Conservation (phyloP, 2,329 filamentous ascomycete species). For the Colletotrichum karsti region DNA sequence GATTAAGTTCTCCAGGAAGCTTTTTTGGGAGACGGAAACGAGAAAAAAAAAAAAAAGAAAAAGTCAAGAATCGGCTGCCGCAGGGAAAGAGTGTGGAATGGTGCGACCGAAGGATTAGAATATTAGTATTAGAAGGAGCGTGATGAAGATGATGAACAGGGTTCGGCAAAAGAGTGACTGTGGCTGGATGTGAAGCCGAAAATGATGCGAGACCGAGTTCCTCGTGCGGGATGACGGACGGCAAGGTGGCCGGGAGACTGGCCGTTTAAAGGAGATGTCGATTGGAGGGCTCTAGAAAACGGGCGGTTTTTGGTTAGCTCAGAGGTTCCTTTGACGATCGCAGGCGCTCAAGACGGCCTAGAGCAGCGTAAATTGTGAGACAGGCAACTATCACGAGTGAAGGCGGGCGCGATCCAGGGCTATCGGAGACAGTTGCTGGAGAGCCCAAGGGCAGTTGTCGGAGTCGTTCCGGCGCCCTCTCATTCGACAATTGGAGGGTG, state of each 20-base stretch:
- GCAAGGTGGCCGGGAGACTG: slow-evolving; percentile 53
- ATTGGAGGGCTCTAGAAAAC: slow-evolving; percentile 51
- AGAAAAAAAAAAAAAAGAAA: slow-evolving; percentile 11
- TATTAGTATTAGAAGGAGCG: slow-evolving; percentile 35
- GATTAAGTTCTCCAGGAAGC: slow-evolving; percentile 35
- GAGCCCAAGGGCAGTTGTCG: slow-evolving; percentile 18
- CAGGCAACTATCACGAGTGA: slow-evolving; percentile 6
- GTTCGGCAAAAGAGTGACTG: slow-evolving; percentile 64
- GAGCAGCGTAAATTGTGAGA: slow-evolving; percentile 19
- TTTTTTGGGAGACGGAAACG: slow-evolving; percentile 26
- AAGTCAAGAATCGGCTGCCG: slow-evolving; percentile 15
- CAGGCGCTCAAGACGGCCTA: slow-evolving; percentile 27
- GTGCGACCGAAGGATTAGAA: slow-evolving; percentile 31
- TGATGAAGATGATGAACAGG: slow-evolving; percentile 30
- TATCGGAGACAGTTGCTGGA: slow-evolving; percentile 22
- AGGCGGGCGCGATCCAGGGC: slow-evolving; percentile 31
- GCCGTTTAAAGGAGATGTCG: slow-evolving; percentile 56
- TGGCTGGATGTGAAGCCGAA: slow-evolving; percentile 57
- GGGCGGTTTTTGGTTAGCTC: slow-evolving; percentile 45
- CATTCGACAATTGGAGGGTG: slow-evolving; percentile 32
- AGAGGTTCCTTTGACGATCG: slow-evolving; percentile 23
- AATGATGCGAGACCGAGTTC: slow-evolving; percentile 47
- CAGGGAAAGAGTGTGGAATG: slow-evolving; percentile 27
- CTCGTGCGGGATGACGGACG: slow-evolving; percentile 36
- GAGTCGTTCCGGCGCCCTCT: neutral